phyloP scores from a whole-genome alignment of 2,329 filamentous ascomycete genomes.

The Ilyonectria mors-panacis region DNA sequence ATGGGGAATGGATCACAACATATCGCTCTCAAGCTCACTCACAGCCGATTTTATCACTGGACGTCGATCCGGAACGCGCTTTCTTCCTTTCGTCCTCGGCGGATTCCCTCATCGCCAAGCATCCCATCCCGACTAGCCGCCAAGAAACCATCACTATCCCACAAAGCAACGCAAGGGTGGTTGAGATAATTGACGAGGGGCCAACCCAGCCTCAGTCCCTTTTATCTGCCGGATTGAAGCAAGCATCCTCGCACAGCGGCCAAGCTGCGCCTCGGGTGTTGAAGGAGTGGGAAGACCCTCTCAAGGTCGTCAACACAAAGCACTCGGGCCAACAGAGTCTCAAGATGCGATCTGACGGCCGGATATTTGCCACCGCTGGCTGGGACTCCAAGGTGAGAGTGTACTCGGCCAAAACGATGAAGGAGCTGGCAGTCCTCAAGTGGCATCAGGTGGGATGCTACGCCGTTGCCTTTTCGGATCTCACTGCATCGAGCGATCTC shows the following conservation, averaged over 20 bases:
- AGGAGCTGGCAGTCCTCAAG: slow-evolving; percentile 91
- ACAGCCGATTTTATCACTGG: slow-evolving; percentile 86
- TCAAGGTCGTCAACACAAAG: slow-evolving; percentile 81
- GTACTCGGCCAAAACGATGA: slow-evolving; percentile 85
- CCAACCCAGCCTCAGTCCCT: slow-evolving; percentile 37
- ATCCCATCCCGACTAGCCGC: slow-evolving; percentile 69
- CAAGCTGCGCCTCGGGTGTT: slow-evolving; percentile 33
- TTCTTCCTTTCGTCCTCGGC: slow-evolving; percentile 86
- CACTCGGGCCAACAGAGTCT: slow-evolving; percentile 93
- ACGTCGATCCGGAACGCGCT: slow-evolving; percentile 63
- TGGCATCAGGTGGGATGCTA: slow-evolving; percentile 95
- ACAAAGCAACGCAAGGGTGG: slow-evolving; percentile 40
- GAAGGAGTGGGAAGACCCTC: slow-evolving; percentile 61
- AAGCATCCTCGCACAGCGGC: not conserved
- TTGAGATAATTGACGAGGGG: slow-evolving; percentile 44
- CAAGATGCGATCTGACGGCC: slow-evolving; percentile 82
- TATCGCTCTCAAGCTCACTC: slow-evolving; percentile 80
- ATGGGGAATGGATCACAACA: slow-evolving; percentile 62
- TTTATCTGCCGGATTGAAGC: slow-evolving; percentile 43
- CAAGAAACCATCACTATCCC: slow-evolving; percentile 46
- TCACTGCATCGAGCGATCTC: slow-evolving; percentile 45
- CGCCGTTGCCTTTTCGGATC: slow-evolving; percentile 78
- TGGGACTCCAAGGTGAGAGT: slow-evolving; percentile 90
- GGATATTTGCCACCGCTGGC: slow-evolving; percentile 89
- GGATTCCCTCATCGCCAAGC: slow-evolving; percentile 84